Evolutionary conservation across 176 grass and related monocot species (phyloP).

Genomic region (Aegilops speltoides): DNA sequence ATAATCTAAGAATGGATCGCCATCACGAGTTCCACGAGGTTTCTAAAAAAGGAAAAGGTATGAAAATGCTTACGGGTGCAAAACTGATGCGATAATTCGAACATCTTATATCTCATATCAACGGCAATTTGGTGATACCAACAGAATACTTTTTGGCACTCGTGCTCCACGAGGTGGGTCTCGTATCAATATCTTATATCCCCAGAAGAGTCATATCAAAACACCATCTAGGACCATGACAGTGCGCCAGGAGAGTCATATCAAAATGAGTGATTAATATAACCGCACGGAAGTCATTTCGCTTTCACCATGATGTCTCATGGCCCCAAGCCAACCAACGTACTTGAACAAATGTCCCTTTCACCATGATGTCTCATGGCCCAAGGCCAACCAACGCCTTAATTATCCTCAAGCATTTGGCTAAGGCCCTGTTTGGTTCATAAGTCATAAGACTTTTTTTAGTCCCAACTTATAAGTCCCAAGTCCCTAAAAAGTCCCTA

Average conservation of each 20-base stretch:
- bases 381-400: not conserved
- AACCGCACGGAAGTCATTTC: not conserved
- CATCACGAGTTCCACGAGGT: not conserved
- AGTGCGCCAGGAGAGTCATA: not conserved
- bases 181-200: not conserved
- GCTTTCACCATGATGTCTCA: not conserved
- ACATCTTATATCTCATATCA: no score
- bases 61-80: not conserved
- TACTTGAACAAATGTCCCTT: not conserved
- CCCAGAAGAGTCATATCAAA: not conserved
- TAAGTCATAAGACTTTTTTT: no score
- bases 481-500: no score
- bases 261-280: not conserved
- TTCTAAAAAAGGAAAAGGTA: not conserved
- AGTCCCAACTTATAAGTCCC: no score
- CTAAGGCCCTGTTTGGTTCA: no score
- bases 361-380: not conserved
- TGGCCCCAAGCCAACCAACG: not conserved
- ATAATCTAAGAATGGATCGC: not conserved
- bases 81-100: no score
- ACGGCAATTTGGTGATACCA: not conserved
- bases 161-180: not conserved
- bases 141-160: not conserved
- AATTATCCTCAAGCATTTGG: not conserved
- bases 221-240: not conserved